These are phyloP conservation scores for Syncephalastrum racemosum DNA, from an alignment of 371 early-diverging fungal genomes.

Conservation along the genomic window DNA sequence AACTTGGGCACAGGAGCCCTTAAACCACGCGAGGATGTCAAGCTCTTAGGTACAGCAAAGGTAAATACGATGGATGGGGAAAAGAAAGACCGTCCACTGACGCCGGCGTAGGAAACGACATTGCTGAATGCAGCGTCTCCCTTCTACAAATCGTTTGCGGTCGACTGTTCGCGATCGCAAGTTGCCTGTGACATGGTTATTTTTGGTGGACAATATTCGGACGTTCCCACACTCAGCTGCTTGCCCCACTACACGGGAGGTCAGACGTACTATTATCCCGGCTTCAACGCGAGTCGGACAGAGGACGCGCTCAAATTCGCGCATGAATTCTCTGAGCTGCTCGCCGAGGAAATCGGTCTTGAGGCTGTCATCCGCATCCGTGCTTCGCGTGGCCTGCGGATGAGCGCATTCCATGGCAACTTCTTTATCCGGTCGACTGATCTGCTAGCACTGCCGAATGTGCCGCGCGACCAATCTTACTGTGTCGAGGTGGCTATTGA, in stretches of 20 bases:
- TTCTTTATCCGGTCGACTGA: conserved; percentile 97
- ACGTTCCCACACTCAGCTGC: conserved; percentile 89
- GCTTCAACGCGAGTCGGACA: conserved; percentile 84
- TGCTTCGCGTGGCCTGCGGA: conserved; percentile 84
- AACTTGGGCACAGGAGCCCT: conserved; percentile 80
- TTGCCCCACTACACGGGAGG: conserved; percentile 95
- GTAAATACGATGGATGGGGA: conserved; percentile 15
- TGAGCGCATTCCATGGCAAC: conserved; percentile 94
- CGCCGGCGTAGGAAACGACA: conserved; percentile 61
- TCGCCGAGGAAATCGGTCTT: conserved; percentile 84
- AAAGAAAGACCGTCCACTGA: neutral
- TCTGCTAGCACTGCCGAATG: conserved; percentile 91
- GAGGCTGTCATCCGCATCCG: conserved; percentile 97
- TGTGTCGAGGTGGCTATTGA: conserved; percentile 89
- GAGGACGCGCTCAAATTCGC: conserved; percentile 90
- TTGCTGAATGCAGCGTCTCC: conserved; percentile 79
- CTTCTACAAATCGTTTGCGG: conserved; percentile 95
- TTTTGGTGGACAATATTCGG: conserved; percentile 87
- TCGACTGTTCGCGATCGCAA: conserved; percentile 89
- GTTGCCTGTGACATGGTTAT: conserved; percentile 93
- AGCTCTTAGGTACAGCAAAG: conserved; percentile 82
- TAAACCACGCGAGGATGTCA: conserved; percentile 84
- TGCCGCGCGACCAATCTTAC: conserved; percentile 92
- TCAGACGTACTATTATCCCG: conserved; percentile 92
- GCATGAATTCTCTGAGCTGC: conserved; percentile 82